phyloP scores from a whole-genome alignment of 345 rosid species.

The Psidium guajava region DNA sequence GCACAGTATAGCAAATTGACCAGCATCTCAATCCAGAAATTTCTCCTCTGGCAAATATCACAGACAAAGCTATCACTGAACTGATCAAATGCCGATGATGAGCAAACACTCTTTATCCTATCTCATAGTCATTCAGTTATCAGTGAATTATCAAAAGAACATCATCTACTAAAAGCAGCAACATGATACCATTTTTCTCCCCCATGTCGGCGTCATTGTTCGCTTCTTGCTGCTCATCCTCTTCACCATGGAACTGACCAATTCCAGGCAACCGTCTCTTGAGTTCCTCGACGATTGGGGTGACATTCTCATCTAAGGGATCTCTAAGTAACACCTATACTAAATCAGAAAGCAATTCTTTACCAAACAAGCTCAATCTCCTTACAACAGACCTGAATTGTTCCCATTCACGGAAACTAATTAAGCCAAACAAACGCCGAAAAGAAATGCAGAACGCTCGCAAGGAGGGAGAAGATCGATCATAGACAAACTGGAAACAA shows the following conservation, averaged over 20 bases:
- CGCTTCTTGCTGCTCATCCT: constrained; percentile 19
- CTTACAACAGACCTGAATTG: not conserved
- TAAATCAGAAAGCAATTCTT: not conserved
- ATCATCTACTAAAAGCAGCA: not conserved
- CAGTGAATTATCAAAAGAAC: not conserved
- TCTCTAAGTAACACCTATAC: constrained; percentile 39
- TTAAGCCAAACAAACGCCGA: not conserved
- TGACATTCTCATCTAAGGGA: constrained; percentile 36
- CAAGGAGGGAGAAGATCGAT: not conserved
- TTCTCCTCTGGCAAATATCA: not conserved
- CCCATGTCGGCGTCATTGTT: constrained; percentile 15
- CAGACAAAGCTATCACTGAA: not conserved
- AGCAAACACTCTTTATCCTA: not conserved
- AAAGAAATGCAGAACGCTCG: not conserved
- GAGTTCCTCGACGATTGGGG: constrained; percentile 40
- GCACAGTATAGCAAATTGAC: not conserved
- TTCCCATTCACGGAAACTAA: not conserved
- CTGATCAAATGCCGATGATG: not conserved
- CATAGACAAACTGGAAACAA: not conserved
- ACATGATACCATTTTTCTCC: constrained; percentile 13
- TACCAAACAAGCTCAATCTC: not conserved
- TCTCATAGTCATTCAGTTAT: not conserved
- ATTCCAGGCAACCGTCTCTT: constrained; percentile 26
- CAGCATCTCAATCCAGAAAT: not conserved
- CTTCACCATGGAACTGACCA: constrained; percentile 25